These are phyloP conservation scores for Barnettozyma hawaiiensis DNA, from an alignment of 1,139 yeast genomes.

Conservation along the genomic window DNA sequence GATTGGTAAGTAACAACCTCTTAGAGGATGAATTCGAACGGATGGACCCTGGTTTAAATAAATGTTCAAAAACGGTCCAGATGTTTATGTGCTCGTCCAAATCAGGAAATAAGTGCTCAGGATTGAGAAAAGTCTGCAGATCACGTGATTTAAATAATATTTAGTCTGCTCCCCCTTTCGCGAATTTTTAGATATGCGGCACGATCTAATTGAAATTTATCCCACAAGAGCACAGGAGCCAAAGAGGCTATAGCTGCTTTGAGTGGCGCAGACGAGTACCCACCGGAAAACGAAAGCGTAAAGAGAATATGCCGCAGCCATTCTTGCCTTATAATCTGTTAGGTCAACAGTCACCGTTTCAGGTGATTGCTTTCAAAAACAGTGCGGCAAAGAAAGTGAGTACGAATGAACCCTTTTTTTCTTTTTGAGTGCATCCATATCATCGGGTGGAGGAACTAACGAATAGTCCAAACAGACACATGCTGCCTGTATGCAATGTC, in stretches of 20 bases:
- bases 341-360: not conserved
- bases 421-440: not conserved
- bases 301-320: not conserved
- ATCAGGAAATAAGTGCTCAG: slow-evolving; percentile 19
- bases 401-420: no score
- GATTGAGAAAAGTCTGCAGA: not conserved
- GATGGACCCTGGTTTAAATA: no score
- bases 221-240: no score
- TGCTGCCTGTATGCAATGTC: slow-evolving; percentile 3
- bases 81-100: slow-evolving; percentile 11
- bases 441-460: not conserved
- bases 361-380: slow-evolving; percentile 1
- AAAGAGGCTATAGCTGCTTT: no score
- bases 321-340: not conserved
- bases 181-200: not conserved
- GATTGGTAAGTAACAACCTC: no score
- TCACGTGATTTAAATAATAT: not conserved
- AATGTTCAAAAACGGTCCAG: not conserved
- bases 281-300: no score
- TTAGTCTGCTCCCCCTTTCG: not conserved
- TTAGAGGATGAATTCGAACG: no score
- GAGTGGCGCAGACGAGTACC: not conserved
- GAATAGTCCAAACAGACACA: slow-evolving; percentile 2
- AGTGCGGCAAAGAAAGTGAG: not conserved
- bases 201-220: no score